phyloP scores from a whole-genome alignment of 2,329 filamentous ascomycete species.

The Aspergillus sp. region DNA sequence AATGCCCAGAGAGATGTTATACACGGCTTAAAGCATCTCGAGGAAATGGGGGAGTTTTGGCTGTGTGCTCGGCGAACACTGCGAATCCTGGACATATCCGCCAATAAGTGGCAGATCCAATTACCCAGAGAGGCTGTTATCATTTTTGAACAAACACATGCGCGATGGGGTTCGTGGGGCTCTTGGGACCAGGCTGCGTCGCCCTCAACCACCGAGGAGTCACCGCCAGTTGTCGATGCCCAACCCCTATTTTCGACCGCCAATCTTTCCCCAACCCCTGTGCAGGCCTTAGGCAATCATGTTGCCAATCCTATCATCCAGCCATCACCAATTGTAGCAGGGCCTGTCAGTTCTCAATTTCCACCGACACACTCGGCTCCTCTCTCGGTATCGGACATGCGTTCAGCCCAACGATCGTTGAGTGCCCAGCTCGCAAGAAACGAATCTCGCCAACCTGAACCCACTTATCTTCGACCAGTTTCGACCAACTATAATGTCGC shows the following conservation, averaged over 20 bases:
- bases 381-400: slow-evolving; percentile 21
- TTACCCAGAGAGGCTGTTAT: slow-evolving; percentile 78
- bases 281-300: slow-evolving; percentile 3
- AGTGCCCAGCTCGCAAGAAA: slow-evolving; percentile 19
- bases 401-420: slow-evolving; percentile 17
- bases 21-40: slow-evolving; percentile 85
- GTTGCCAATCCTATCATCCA: slow-evolving; percentile 10
- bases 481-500: slow-evolving; percentile 21
- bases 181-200: slow-evolving; percentile 42
- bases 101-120: slow-evolving; percentile 85
- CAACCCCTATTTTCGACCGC: slow-evolving; percentile 21
- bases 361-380: slow-evolving; percentile 13
- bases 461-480: slow-evolving; percentile 32
- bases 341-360: slow-evolving; percentile 19
- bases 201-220: slow-evolving; percentile 29
- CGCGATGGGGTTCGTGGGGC: slow-evolving; percentile 72
- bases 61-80: slow-evolving; percentile 82
- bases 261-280: slow-evolving; percentile 16
- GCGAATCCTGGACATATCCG: slow-evolving; percentile 78
- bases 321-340: slow-evolving; percentile 12
- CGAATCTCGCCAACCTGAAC: slow-evolving; percentile 29
- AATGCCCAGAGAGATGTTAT: slow-evolving; percentile 85
- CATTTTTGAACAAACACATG: slow-evolving; percentile 75
- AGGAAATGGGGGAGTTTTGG: slow-evolving; percentile 96
- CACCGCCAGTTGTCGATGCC: slow-evolving; percentile 17